Conservation (phyloP, 2,329 filamentous ascomycete species). For the Ilyonectria mors-panacis region DNA sequence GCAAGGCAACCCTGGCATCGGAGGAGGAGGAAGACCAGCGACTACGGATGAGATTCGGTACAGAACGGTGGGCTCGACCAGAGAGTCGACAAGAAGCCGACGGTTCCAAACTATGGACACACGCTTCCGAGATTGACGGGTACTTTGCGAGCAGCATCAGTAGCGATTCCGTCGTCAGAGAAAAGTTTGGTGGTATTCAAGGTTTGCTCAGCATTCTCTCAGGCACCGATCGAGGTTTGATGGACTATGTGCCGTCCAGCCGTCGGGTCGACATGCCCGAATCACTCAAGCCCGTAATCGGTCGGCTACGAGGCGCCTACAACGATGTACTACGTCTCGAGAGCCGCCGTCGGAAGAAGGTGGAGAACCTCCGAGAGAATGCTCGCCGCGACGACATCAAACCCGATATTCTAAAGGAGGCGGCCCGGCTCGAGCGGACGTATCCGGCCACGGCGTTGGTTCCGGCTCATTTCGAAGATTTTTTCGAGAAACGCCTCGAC, state of each 20-base stretch:
- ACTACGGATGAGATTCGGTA: conserved; percentile 84
- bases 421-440: conserved; percentile 86
- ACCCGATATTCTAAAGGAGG: conserved; percentile 84
- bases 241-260: conserved; percentile 91
- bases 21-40: conserved; percentile 89
- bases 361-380: conserved; percentile 84
- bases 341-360: conserved; percentile 82
- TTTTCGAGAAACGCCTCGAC: conserved; percentile 87
- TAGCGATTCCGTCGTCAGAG: conserved; percentile 75
- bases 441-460: conserved; percentile 89
- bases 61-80: conserved; percentile 84
- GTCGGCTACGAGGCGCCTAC: conserved; percentile 81
- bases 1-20: conserved; percentile 80
- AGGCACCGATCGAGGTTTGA: conserved; percentile 83
- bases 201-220: conserved; percentile 82
- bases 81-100: conserved; percentile 78
- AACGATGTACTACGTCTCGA: conserved; percentile 91
- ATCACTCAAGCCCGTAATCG: conserved; percentile 83
- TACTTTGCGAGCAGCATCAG: conserved; percentile 80
- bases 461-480: conserved; percentile 90
- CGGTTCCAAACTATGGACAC: conserved; percentile 78
- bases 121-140: conserved; percentile 84
- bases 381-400: conserved; percentile 91
- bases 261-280: conserved; percentile 84
- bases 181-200: conserved; percentile 84